These are phyloP conservation scores for Eimeria sp. DNA, from an alignment of 169 alveolate species.

Conservation along the genomic window DNA sequence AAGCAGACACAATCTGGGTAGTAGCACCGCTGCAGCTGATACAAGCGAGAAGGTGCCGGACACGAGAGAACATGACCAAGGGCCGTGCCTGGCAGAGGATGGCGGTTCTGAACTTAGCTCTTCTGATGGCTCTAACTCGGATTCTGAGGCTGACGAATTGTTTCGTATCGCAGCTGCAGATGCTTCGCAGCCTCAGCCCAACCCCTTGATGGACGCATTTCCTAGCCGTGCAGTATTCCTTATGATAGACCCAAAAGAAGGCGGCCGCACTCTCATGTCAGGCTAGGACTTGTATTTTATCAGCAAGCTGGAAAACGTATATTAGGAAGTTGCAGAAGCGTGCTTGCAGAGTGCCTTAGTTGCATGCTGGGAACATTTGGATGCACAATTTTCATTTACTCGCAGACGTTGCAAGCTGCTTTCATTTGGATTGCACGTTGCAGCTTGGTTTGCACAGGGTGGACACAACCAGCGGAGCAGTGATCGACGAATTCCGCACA, in stretches of 20 bases:
- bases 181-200: constrained; percentile 64
- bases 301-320: neutral
- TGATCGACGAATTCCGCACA: constrained; percentile 66
- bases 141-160: constrained; percentile 41
- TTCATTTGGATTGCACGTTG: neutral
- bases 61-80: neutral
- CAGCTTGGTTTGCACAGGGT: constrained; percentile 37
- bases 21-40: neutral
- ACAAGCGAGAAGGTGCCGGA: neutral
- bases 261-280: constrained; percentile 60
- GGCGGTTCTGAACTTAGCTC: constrained; percentile 54
- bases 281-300: neutral
- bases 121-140: constrained; percentile 26
- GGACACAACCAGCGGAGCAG: constrained; percentile 59
- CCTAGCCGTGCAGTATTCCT: constrained; percentile 73
- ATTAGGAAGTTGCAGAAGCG: no score
- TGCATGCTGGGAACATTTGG: neutral
- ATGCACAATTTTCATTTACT: neutral
- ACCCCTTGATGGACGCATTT: constrained; percentile 66
- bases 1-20: neutral
- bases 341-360: neutral
- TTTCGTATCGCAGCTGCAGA: constrained; percentile 23
- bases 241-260: constrained; percentile 21
- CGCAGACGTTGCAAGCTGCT: neutral
- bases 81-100: constrained; percentile 31